A percentile compares a stretch with the other conserved stretches of the same genome.
These are phyloP conservation scores for Tricholoma furcatifolium DNA, from an alignment of 768 basidiomycete species.

Conservation along the genomic window DNA sequence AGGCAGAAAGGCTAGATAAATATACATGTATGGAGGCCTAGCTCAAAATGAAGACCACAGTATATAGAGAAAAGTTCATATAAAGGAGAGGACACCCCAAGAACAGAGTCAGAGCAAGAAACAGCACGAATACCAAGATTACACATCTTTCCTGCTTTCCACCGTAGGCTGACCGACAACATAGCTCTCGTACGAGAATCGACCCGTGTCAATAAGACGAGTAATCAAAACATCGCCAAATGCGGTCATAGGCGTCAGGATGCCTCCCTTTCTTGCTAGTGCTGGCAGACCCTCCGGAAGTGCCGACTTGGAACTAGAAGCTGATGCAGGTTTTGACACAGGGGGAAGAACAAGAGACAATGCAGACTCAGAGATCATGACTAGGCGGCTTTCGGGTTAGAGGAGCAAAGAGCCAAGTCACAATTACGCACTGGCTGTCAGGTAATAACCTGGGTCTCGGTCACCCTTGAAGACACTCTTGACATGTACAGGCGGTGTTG, in stretches of 20 bases:
- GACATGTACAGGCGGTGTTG: slow-evolving; percentile 45
- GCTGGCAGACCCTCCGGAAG: slow-evolving; percentile 49
- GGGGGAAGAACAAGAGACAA: slow-evolving; percentile 62
- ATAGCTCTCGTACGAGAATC: slow-evolving; percentile 55
- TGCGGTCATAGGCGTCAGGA: slow-evolving; percentile 82
- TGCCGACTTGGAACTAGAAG: slow-evolving; percentile 8
- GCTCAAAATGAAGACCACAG: no score
- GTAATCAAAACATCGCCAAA: slow-evolving; percentile 75
- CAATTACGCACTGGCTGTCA: slow-evolving; percentile 47
- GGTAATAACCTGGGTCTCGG: slow-evolving; percentile 77
- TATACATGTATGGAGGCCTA: no score
- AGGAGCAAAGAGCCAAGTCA: slow-evolving; percentile 8
- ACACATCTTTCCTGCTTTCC: slow-evolving; percentile 23
- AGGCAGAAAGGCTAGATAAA: no score
- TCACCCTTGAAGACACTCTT: slow-evolving; percentile 61
- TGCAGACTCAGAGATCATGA: slow-evolving; percentile 78
- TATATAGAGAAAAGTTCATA: no score
- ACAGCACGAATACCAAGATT: not conserved
- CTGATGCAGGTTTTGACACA: slow-evolving; percentile 17
- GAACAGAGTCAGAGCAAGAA: not conserved
- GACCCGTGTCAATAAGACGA: slow-evolving; percentile 58
- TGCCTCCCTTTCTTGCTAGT: slow-evolving; percentile 64
- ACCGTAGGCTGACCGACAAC: slow-evolving; percentile 30
- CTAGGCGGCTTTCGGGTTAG: slow-evolving; percentile 31
- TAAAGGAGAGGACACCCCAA: not conserved